Evolutionary conservation across 768 basidiomycete species (phyloP), one percentile per base, ranked within the genome.

Genomic region (Kwoniella bestiolae): DNA sequence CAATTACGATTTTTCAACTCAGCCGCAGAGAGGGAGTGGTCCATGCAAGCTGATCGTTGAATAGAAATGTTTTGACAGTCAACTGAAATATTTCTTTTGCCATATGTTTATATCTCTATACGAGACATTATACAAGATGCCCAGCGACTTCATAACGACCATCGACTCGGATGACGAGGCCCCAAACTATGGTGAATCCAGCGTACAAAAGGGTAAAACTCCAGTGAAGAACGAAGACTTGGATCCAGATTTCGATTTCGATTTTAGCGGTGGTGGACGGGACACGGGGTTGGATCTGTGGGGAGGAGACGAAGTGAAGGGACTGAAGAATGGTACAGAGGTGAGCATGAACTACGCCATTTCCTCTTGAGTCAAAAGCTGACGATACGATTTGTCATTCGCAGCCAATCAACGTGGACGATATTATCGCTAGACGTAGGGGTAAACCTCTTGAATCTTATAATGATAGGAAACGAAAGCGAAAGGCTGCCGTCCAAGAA

Each of bases 191-290:
- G 74, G 71, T 28, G 71, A 73, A 35, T 62, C 69, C 6, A 68
- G 68, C 53, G 35, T 56, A 26, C 50, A 25, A 16, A 32, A 47
- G 25, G 56, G 49, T 6, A 51, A 41, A 32, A 47, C 64, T 3
- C 32, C 35, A 23, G 45, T 21, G 9, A 65, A 65, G 53, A 56
- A 66, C n/a, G 74, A 78, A 26, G 74, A 75, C 34, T 84, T 97
- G 41, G 86, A 95, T 80, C 90, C 90, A 14, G 89, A 89, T 59
- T 92, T 95, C 76, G 84, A 85, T 34, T 95, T 97, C 76, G 91
- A 93, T 80, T 72, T 89, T 16, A 85, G 85, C 44, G 90, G 87
- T 31, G 90, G 91, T 76, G 87, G 86, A 26, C 89, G 89, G 80
- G 16, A 90, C 45, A 79, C 88, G 25, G 83, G 82, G 38, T 60